Base-by-base conservation (phyloP, 768 basidiomycete species). In the Mycena kentingensis region DNA sequence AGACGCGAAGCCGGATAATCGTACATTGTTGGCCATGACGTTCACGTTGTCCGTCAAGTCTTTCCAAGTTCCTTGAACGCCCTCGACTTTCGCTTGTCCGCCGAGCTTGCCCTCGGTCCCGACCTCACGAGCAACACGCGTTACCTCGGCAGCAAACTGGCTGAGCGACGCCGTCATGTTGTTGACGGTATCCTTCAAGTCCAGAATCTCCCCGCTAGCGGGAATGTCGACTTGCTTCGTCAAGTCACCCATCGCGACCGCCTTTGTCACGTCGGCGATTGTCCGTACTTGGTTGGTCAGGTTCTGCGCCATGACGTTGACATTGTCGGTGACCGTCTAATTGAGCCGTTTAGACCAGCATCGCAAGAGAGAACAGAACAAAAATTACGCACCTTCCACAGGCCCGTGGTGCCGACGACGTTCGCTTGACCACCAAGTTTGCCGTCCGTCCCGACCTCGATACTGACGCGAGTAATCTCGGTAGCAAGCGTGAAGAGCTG, bases 61-160 rank as follows among this genome's bases (percentile, higher is more conserved):
- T 76, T 93, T 93, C 97, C 97, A 98, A 0, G 93, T 96, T 43
- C 97, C 97, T 53, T 92, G 91, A 38, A 99, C 93, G 64, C 93
- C 91, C 56, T 87, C 88, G 31, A 98, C 97, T 48, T 87, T 80
- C 1, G 95, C 97, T 63, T 96, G 95, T 10, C 95, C 96, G 45
- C 96, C 97, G 63, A 98, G 77, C 60, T 86, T 81, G 28, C 96
- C 97, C 67, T 98, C 97, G 7, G 95, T 98, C 25, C 97, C 97
- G 66, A 98, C 97, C 72, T 98, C 94, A 58, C 92, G 82, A 3
- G 95, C 97, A 26, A 98, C 95, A 49, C 94, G 77, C 50, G 78
- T 78, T 21, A 82, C 80, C 70, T 93, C 90, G 62, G 88, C 88
- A 0, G 91, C 91, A 67, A 93, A 93, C 35, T 90, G 77, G 61